Evolutionary conservation across 202 grass and related monocot species (phyloP), one percentile per base, ranked within the genome.

Genomic region (Dendrocalamus latiflorus): DNA sequence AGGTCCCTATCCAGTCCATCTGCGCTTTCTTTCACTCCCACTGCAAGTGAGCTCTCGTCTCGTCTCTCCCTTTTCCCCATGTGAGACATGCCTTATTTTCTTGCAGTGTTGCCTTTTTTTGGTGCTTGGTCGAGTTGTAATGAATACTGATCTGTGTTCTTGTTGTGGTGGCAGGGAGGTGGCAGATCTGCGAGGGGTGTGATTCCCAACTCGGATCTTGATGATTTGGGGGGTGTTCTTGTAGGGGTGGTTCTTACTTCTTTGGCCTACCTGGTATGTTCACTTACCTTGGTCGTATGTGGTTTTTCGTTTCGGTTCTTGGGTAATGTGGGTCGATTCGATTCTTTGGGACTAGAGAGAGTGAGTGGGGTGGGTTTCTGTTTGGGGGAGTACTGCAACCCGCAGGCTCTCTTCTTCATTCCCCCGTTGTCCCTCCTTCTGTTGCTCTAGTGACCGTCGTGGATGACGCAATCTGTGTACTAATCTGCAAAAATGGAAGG

Each of bases 171-270:
- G 64, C 79, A 90, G 74, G 67, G 33, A 65, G 69, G 41, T 41
- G 67, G 84, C 69, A 75, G 88, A 90, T 90, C 88, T 79, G 84
- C 72, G 13, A 9, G 3, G 5, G 4, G 50, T 34, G 63, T 22
- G 20, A 86, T 54, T 9, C 47, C 74, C 33, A 13, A 7, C 62
- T 49, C 42, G 68, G 37, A 70, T 83, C 74, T 69, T 70, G 60
- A 16, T 36, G 74, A 75, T 75, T 34, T 34, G 75, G 37, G 42
- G 74, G 53, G 4, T 68, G 14, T 71, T 60, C 79, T 81, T 71
- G 53, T 60, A 60, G 26, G 60, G 67, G 44, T 25, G 60, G 28
- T 34, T 81, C 10, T 42, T 37, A 15, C n/a, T 65, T 33, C 20
- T 47, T 36, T n/a, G 61, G 37, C 8, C 44, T 16, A 18, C n/a